These are phyloP conservation scores for Aechmea fasciata DNA, from an alignment of 176 grass and related monocot genomes.

Conservation along the genomic window DNA sequence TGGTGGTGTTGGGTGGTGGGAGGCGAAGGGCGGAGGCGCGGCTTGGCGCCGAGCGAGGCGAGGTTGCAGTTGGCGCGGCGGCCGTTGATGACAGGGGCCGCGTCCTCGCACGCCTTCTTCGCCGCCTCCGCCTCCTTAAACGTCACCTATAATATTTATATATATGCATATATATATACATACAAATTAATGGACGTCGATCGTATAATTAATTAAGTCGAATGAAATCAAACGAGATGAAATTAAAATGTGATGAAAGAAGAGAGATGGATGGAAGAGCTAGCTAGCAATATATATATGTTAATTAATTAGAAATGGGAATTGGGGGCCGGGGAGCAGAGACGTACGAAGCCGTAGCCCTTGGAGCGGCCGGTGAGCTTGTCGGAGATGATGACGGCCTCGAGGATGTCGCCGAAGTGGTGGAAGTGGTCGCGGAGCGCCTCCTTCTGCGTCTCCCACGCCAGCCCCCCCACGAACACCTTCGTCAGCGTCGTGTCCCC, in stretches of 20 bases:
- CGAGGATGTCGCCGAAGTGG: conserved; percentile 82
- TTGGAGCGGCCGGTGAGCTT: conserved; percentile 98
- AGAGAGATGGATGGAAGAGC: not conserved
- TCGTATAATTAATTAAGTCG: no score
- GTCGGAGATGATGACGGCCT: conserved; percentile 98
- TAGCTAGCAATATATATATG: not conserved
- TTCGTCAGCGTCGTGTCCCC: conserved; percentile 92
- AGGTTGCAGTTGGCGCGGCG: conserved; percentile 98
- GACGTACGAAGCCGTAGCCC: conserved; percentile 87
- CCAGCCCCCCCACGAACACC: conserved; percentile 96
- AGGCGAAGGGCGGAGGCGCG: conserved; percentile 47
- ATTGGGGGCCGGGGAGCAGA: not conserved
- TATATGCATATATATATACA: no score
- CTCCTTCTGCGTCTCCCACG: conserved; percentile 97
- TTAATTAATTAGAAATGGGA: not conserved
- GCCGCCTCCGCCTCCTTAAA: conserved; percentile 93
- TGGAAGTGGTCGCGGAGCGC: conserved; percentile 92
- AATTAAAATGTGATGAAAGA: no score
- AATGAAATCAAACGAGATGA: no score
- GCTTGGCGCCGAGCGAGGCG: conserved; percentile 94
- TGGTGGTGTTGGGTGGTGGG: conserved; percentile 32
- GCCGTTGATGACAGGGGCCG: conserved; percentile 76
- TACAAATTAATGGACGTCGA: no score
- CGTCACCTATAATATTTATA: conserved; percentile 78
- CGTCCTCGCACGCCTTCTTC: conserved; percentile 92